Evolutionary conservation across 1,284 basidiomycete genomes (phyloP).

Genomic region (Polyporus tsugae): DNA sequence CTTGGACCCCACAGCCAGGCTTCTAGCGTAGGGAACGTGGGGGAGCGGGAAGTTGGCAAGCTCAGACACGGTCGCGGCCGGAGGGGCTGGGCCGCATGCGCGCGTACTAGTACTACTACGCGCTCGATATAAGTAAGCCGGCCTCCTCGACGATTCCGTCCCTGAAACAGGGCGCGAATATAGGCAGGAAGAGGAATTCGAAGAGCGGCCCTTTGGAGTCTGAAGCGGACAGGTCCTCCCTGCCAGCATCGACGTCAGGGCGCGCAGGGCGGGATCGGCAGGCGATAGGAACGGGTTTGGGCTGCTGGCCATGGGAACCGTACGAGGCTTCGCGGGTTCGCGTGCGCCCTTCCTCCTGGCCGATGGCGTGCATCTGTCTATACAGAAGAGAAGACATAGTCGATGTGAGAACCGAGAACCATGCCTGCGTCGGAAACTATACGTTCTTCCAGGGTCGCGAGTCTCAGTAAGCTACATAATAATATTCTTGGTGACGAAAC

Average conservation of each 20-base stretch:
- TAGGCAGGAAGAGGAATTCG: neutral
- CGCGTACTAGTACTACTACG: neutral
- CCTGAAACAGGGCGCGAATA: neutral
- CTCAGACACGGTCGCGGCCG: neutral
- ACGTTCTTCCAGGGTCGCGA: neutral
- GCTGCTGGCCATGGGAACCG: neutral
- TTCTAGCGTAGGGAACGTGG: conserved; percentile 19
- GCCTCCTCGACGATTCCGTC: neutral
- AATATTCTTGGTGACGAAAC: neutral
- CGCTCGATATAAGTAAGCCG: neutral
- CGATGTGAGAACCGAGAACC: neutral
- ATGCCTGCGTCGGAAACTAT: neutral
- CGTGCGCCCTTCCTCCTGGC: neutral
- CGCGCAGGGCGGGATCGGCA: neutral
- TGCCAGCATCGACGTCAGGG: neutral
- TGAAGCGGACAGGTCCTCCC: neutral
- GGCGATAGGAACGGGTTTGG: neutral
- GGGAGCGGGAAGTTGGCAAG: neutral
- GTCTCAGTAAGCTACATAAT: neutral
- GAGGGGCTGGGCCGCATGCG: neutral
- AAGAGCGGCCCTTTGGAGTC: neutral
- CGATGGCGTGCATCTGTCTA: neutral
- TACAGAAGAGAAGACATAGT: neutral
- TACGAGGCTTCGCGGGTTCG: neutral
- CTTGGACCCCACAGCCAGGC: conserved; percentile 13